Conservation (phyloP, 2,329 filamentous ascomycete species). For the Celoporthe dispersa region DNA sequence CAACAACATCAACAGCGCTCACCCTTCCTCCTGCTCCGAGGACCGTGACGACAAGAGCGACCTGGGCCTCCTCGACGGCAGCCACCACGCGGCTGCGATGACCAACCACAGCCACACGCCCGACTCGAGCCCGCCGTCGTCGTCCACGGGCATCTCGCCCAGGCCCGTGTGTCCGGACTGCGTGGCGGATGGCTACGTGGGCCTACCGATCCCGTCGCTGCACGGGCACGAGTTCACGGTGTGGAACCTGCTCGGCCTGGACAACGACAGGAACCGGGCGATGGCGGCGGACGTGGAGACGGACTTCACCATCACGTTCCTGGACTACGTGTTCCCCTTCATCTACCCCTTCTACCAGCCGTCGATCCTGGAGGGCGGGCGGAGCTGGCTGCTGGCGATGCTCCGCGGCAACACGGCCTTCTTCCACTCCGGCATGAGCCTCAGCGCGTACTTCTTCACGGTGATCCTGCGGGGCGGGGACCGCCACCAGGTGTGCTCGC, state of each 20-base stretch:
- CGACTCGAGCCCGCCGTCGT: constrained; percentile 25
- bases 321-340: constrained; percentile 66
- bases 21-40: neutral
- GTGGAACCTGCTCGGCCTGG: constrained; percentile 27
- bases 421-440: constrained; percentile 60
- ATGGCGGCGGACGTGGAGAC: constrained; percentile 32
- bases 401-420: constrained; percentile 61
- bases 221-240: constrained; percentile 22
- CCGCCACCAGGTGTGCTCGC: constrained; percentile 42
- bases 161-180: constrained; percentile 25
- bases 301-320: constrained; percentile 59
- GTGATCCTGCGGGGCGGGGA: constrained; percentile 45
- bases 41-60: constrained; percentile 22
- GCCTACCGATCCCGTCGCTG: constrained; percentile 8
- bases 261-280: constrained; percentile 19
- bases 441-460: constrained; percentile 62
- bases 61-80: neutral
- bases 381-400: constrained; percentile 63
- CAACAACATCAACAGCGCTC: neutral
- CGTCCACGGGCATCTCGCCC: constrained; percentile 19
- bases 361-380: constrained; percentile 57
- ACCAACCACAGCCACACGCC: constrained; percentile 10
- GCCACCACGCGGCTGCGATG: no score
- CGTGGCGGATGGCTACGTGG: constrained; percentile 16
- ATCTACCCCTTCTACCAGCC: constrained; percentile 68